These are phyloP conservation scores for Athelia psychrophila DNA, from an alignment of 1,284 basidiomycete species.

Conservation along the genomic window DNA sequence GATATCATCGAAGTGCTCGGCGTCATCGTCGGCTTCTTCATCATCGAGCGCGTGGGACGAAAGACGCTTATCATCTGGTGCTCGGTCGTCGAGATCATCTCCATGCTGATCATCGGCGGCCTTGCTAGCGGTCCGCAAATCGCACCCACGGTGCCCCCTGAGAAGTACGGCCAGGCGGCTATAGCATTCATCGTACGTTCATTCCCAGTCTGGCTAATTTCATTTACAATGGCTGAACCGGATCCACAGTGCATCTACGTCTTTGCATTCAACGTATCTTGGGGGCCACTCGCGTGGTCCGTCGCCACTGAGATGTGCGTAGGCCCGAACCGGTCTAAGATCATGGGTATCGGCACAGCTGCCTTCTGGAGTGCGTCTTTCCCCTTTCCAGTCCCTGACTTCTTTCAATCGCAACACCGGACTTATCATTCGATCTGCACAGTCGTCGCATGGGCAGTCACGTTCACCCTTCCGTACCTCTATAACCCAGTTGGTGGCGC, in stretches of 20 bases:
- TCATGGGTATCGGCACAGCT: constrained; percentile 10
- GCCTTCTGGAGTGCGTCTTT: constrained; percentile 6
- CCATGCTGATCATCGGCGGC: constrained; percentile 2
- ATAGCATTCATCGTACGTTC: not conserved
- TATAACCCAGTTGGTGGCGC: constrained; percentile 6
- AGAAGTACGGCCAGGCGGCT: not conserved
- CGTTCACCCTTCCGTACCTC: constrained; percentile 10
- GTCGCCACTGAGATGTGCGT: constrained; percentile 9
- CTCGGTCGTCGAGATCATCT: constrained; percentile 4
- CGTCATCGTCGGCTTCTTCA: constrained; percentile 8
- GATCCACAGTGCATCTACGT: constrained; percentile 5
- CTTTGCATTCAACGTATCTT: constrained; percentile 8
- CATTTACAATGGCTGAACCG: not conserved
- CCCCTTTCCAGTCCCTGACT: not conserved
- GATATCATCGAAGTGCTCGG: constrained; percentile 10
- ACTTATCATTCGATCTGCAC: not conserved
- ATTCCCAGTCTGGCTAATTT: not conserved
- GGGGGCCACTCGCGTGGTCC: constrained; percentile 10
- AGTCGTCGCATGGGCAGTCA: constrained; percentile 8
- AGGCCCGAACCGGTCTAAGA: constrained; percentile 9
- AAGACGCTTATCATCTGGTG: not conserved
- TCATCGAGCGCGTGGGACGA: constrained; percentile 9
- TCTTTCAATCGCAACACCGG: not conserved
- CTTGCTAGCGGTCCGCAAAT: not conserved
- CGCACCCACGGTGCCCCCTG: not conserved